Base-by-base conservation (phyloP, 352 stramenopile species). In the Phytophthora podocarpi region DNA sequence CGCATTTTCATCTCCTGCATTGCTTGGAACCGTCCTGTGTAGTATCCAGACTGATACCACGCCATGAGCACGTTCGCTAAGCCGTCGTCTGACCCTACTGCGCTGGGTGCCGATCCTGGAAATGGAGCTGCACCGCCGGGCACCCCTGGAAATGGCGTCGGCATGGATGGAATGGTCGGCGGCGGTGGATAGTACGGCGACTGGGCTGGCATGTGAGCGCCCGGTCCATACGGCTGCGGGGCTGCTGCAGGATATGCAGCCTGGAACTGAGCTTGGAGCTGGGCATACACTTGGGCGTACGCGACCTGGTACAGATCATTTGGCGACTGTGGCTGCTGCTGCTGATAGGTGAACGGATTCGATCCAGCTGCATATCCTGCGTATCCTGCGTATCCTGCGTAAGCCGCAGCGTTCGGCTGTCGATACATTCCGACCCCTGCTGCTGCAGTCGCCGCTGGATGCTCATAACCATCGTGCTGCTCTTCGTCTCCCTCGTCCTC, bases 1-100 rank as follows among this genome's bases (percentile, higher is more conserved):
- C 50, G 71, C 40, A 64, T 45, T 31, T 78, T 84, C 78, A 90
- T 91, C 58, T 93, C 83, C 53, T 91, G 83, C 43, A 89, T 84
- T 4, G 81, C 82, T 70, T 91, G 80, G 57, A 86, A 93, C 37
- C 84, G 74, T 5, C 84, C 84, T 1, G 83, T 91, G 51, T 90
- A 91, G 61, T 93, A 95, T 45, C 83, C 86, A 15, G 82, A 92
- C 52, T 93, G 84, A 68, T 93, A 95, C 84, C 86, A 95, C n/a
- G 86, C 73, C 47, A 95, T 67, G 7, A 93, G 68, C 43, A 93
- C 34, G 30, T 89, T 92, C 6, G 86, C 75, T 16, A 95, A 58
- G 3, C 85, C 81, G 24, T 93, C 81, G 45, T 88, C 73, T 34
- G 24, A 65, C 24, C 20, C 59, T 57, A 34, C 30, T 23, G 54